Percentiles rank a stretch among this genome's conserved stretches.
Evolutionary conservation across 345 rosid genomes (phyloP).

Genomic region (Anastatica hierochuntica): DNA sequence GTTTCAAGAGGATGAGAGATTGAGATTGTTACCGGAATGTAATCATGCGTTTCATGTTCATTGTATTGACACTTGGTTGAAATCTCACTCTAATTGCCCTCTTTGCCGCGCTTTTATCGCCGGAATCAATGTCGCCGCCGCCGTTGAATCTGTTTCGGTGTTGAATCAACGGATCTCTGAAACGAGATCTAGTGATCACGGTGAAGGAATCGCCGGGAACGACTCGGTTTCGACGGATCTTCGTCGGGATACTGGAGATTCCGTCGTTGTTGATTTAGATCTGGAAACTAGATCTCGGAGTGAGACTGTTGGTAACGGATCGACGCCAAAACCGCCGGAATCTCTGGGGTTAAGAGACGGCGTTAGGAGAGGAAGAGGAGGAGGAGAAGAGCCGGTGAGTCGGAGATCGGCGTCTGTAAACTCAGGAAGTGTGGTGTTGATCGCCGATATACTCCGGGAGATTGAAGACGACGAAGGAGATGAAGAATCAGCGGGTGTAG

Average conservation of each 20-base stretch:
- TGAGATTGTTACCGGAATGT: conserved; percentile 62
- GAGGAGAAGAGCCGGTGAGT: conserved; percentile 8
- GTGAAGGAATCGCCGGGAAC: not conserved
- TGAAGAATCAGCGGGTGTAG: conserved; percentile 19
- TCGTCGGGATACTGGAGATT: conserved; percentile 13
- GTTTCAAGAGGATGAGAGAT: conserved; percentile 57
- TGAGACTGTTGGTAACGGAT: conserved; percentile 16
- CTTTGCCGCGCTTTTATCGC: conserved; percentile 48
- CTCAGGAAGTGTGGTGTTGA: conserved; percentile 26
- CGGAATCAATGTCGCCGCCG: not conserved
- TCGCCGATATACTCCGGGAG: conserved; percentile 37
- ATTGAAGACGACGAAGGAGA: conserved; percentile 29
- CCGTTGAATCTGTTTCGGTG: not conserved
- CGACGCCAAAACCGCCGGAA: conserved; percentile 11
- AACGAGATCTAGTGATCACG: not conserved
- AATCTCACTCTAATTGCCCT: conserved; percentile 74
- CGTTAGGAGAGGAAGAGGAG: no score
- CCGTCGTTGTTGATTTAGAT: conserved; percentile 33
- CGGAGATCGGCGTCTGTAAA: conserved; percentile 48
- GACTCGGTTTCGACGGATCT: not conserved
- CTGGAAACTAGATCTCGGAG: conserved; percentile 25
- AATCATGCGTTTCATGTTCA: conserved; percentile 76
- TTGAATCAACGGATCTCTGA: not conserved
- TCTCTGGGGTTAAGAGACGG: not conserved
- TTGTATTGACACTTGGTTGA: conserved; percentile 85